phyloP scores from a whole-genome alignment of 257 asterid species.

The Oldenlandia corymbosa region DNA sequence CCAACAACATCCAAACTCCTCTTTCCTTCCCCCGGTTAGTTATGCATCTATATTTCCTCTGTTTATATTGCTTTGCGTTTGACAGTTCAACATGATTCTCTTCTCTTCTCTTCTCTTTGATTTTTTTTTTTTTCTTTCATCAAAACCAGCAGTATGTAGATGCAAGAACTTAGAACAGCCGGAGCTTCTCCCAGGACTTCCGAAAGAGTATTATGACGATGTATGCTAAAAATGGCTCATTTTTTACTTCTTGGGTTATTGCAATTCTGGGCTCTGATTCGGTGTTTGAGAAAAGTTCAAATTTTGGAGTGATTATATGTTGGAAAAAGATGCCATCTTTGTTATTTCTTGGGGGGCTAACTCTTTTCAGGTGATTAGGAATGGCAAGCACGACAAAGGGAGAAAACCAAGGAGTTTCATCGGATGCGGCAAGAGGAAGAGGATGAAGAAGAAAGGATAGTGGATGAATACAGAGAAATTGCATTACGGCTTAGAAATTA shows the following conservation, averaged over 20 bases:
- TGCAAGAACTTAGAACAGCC: slow-evolving; percentile 57
- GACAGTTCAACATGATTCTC: neutral
- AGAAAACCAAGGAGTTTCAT: slow-evolving; percentile 77
- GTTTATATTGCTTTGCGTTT: slow-evolving; percentile 13
- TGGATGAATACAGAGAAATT: slow-evolving; percentile 79
- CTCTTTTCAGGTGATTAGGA: slow-evolving; percentile 48
- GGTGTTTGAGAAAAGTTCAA: neutral
- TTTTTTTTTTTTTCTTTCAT: neutral
- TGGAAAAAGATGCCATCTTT: neutral
- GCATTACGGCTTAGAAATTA: slow-evolving; percentile 53
- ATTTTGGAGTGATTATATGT: neutral
- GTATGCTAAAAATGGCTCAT: slow-evolving; percentile 29
- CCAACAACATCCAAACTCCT: slow-evolving; percentile 30
- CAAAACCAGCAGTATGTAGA: slow-evolving; percentile 31
- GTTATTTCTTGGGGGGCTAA: slow-evolving; percentile 18
- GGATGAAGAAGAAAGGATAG: slow-evolving; percentile 74
- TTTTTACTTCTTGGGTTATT: neutral
- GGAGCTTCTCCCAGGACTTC: slow-evolving; percentile 62
- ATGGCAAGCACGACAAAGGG: slow-evolving; percentile 96
- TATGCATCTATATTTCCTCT: too few species aligned
- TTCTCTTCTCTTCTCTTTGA: neutral
- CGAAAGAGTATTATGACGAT: slow-evolving; percentile 81
- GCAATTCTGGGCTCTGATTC: neutral
- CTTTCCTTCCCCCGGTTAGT: too few species aligned
- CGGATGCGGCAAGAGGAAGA: slow-evolving; percentile 60